Base-by-base conservation (phyloP, 2,329 filamentous ascomycete species). In the Pleomassaria siparia region DNA sequence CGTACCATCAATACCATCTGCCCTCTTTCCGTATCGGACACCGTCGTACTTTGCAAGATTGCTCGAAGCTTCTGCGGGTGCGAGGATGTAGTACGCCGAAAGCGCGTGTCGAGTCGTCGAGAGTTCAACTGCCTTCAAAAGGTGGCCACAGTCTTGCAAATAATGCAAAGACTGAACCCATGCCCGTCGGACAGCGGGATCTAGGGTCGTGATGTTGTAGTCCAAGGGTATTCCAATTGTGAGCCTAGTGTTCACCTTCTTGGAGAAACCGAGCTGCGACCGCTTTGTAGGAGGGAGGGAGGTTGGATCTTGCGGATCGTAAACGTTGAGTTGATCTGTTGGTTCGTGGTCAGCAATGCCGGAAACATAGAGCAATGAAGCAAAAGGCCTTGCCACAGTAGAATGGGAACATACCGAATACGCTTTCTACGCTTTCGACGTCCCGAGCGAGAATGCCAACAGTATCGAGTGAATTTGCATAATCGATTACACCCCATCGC, bases 11-110 rank as follows among this genome's bases (percentile, higher is more conserved):
- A 85, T 77, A 39, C 76, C 79, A 8, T 63, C 46, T 9, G 66
- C 74, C 24, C 84, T 80, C 16, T 76, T 78, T 1, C 94, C 94
- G 71, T 95, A 99, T 10, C 94, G 87, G n/a, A 97, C 84, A 16
- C 94, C 94, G 62, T 99, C 95, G 69, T 96, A 99, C 69, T 95
- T 96, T 47, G 94, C 89, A 2, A 99, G 82, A 62, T 99, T 99
- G 13, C 92, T 97, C 1, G 90, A 90, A 3, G 94, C 94, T 72
- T 99, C 94, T 13, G 94, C 92, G 0, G 94, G 90, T 0, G 94
- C 95, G 46, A 99, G 84, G 47, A 99, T 82, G 70, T 99, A 99
- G 75, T 99, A 99, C 26, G 94, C 88, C 16, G 91, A 89, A 0
- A 99, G 81, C 0, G 94, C 92, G 57, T 89, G 85, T 53, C 84